These are phyloP conservation scores for Castanopsis chinensis DNA, from an alignment of 306 rosid genomes.

Conservation along the genomic window DNA sequence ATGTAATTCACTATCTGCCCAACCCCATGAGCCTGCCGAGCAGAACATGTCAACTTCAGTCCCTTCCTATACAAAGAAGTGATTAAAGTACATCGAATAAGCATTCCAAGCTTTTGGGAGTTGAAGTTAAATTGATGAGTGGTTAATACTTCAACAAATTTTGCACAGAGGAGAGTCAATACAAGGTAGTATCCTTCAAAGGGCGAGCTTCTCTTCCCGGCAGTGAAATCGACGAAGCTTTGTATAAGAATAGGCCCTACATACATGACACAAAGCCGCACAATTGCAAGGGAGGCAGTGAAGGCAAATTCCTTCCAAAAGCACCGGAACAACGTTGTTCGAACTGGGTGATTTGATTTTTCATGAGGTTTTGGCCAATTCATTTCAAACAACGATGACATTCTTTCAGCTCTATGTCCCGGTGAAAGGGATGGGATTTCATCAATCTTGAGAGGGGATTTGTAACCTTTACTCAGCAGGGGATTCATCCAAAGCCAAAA, in stretches of 20 bases:
- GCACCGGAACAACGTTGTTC: constrained; percentile 67
- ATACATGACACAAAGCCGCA: constrained; percentile 67
- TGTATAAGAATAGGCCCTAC: constrained; percentile 81
- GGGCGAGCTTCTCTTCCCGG: constrained; percentile 69
- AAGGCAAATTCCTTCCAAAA: constrained; percentile 70
- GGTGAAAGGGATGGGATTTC: constrained; percentile 74
- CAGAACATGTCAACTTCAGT: constrained; percentile 67
- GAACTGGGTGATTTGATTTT: constrained; percentile 66
- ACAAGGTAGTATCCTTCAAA: constrained; percentile 87
- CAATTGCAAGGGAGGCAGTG: constrained; percentile 71
- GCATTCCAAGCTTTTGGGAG: constrained; percentile 91
- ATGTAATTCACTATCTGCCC: constrained; percentile 95
- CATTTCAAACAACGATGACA: constrained; percentile 59
- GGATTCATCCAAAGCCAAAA: constrained; percentile 97
- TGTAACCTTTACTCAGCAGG: constrained; percentile 69
- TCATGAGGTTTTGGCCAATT: constrained; percentile 83
- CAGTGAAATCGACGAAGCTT: constrained; percentile 69
- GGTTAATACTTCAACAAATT: constrained; percentile 67
- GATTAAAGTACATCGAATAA: constrained; percentile 72
- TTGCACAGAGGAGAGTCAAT: constrained; percentile 57
- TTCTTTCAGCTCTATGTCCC: constrained; percentile 66
- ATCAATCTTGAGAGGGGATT: constrained; percentile 57
- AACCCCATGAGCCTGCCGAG: constrained; percentile 83
- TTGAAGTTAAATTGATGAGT: constrained; percentile 90
- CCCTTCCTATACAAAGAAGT: constrained; percentile 89